A percentile compares a stretch with the other conserved stretches of the same genome.
Conservation (phyloP, 169 alveolate genomes). For the Plasmodium falciparum region DNA sequence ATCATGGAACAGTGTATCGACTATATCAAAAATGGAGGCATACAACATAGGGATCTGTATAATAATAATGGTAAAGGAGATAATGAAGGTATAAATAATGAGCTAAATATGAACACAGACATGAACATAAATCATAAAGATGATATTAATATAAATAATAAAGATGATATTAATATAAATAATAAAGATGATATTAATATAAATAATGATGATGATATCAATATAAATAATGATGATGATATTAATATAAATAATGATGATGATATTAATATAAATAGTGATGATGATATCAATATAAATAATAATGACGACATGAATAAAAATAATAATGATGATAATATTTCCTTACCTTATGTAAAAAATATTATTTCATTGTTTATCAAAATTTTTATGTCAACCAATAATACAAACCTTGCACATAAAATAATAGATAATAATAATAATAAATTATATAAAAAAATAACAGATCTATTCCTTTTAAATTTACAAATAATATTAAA, state of each 20-base stretch:
- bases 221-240: background rate
- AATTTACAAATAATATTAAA: conserved; percentile 33
- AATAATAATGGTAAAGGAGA: too few relatives aligned
- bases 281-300: background rate
- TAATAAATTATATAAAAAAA: conserved; percentile 19
- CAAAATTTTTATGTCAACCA: conserved; percentile 8
- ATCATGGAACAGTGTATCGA: conserved; percentile 21
- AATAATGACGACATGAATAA: background rate
- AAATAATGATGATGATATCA: background rate
- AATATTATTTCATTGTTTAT: conserved; percentile 28
- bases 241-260: background rate
- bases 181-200: background rate
- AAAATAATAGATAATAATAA: conserved; percentile 8
- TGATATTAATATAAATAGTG: background rate
- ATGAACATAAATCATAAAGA: too few relatives aligned
- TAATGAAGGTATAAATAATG: too few relatives aligned
- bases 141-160: too few relatives aligned
- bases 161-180: background rate
- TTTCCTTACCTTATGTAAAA: background rate
- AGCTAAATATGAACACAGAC: too few relatives aligned
- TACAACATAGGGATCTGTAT: too few relatives aligned
- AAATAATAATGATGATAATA: background rate
- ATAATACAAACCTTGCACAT: background rate
- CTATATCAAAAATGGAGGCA: conserved; percentile 1
- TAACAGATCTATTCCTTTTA: conserved; percentile 17